Evolutionary conservation across 129 eudicot species (phyloP), one percentile per base, ranked within the genome.

Genomic region (Artemisia annua): DNA sequence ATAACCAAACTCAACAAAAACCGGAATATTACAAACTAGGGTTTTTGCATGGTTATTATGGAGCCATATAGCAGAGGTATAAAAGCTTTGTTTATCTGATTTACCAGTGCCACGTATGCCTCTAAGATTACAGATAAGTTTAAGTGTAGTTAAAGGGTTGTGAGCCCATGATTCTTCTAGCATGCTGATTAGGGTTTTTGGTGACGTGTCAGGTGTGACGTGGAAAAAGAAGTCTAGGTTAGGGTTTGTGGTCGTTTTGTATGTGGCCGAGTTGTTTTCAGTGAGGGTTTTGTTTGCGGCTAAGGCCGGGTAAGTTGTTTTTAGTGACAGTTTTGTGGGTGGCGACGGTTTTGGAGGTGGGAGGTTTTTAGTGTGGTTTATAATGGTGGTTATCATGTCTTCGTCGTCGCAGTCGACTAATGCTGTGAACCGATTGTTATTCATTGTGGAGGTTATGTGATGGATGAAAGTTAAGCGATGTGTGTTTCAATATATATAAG

Each of bases 161-260:
- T 35, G 44, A 35, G 44, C 44, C 44, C 44, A 35, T 35, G 44
- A 35, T 35, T 35, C 44, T 6, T 70, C 35, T 5, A 81, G 55
- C 19, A 72, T 72, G 30, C 1, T 8, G 67, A 79, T 67, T 3
- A 85, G 75, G 32, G 64, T 14, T 14, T 72, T 43, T 6, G 79
- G 55, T 17, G 79, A 59, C 0, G 85, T 76, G 68, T 77, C 52
- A 3, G 88, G 88, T 35, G 74, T 78, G 48, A 75, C 70, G 51
- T 78, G 83, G 58, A 81, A 85, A 81, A 85, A 85, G 65, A 81
- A 70, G 43, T 85, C 85, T 4, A 76, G 78, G 59, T 79, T 52
- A 78, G 7, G 44, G 44, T 35, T 35, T 35, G 0, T 35, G 44
- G 44, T 0, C 44, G 44, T 35, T 4, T 35, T 35, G 44, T 35